Base-by-base conservation (phyloP, 805 yeast species). In the Vanderwaltozyma yarrowii region DNA sequence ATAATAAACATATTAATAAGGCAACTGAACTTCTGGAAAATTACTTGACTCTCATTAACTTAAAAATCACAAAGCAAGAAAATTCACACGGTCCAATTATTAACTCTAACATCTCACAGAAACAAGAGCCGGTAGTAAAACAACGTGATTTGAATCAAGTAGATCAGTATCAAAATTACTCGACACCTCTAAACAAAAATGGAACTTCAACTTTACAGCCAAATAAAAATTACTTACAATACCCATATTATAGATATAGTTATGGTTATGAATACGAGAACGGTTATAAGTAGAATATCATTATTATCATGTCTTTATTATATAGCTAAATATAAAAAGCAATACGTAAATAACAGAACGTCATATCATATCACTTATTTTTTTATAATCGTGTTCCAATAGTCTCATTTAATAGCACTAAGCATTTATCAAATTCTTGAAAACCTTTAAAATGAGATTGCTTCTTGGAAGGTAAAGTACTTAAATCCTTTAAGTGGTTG, bases 341-440 rank as follows among this genome's bases (percentile, higher is more conserved):
- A n/a, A n/a, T 24, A 12, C 11, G 11, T 4, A 8, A 24, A 12
- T 8, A 24, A 24, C 11, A 11, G 4, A 24, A 17, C 19, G 7
- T 16, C 17, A 31, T 13, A 31, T 31, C 4, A 3, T 16, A 4
- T 13, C 5, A 32, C 9, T 16, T 14, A 20, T 17, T 30, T 17
- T 14, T 21, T 42, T 35, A 54, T 12, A 58, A 35, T 30, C 53
- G 42, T 10, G 56, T 51, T 6, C 43, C 45, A n/a, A 57, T 28
- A 15, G 45, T 42, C 29, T 54, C 58, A 42, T 58, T 58, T 19
- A 58, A 35, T 35, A 45, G 36, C 13, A 55, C 33, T 18, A 57
- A 28, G 25, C 42, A 40, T 31, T 37, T 46, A 35, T 58, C 63
- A 42, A 50, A 57, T 11, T 52, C 54, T 13, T 40, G 41, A 10